These are phyloP conservation scores for Aspergillus caelatus DNA, from an alignment of 2,329 filamentous ascomycete species.

Conservation along the genomic window DNA sequence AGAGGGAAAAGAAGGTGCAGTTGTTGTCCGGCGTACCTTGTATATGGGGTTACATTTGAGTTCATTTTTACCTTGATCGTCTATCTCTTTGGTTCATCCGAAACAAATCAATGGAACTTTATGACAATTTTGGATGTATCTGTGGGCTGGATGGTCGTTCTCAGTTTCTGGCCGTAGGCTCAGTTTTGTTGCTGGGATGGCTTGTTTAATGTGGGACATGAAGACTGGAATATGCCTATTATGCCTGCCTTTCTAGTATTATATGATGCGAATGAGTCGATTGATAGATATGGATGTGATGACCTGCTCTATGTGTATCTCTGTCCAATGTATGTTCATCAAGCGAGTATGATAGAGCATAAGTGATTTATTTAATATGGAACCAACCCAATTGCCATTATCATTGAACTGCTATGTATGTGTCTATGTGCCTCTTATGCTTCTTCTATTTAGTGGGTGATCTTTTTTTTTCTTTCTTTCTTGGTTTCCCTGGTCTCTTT, in stretches of 20 bases:
- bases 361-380: slow-evolving; percentile 13
- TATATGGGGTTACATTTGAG: background rate
- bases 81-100: background rate
- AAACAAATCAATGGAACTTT: background rate
- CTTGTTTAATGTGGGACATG: background rate
- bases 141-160: background rate
- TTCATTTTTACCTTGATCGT: background rate
- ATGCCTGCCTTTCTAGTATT: background rate
- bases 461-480: background rate
- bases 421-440: background rate
- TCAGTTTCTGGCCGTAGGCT: background rate
- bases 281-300: slow-evolving; percentile 14
- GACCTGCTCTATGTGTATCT: background rate
- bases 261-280: slow-evolving; percentile 8
- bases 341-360: background rate
- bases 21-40: slow-evolving; percentile 2
- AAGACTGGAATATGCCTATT: background rate
- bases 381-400: slow-evolving; percentile 3
- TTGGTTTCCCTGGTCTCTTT: background rate
- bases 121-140: background rate
- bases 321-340: background rate
- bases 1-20: background rate
- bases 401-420: background rate
- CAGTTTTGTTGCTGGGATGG: background rate
- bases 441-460: background rate